These are phyloP conservation scores for Gardenia jasminoides DNA, from an alignment of 257 asterid species.

Conservation along the genomic window DNA sequence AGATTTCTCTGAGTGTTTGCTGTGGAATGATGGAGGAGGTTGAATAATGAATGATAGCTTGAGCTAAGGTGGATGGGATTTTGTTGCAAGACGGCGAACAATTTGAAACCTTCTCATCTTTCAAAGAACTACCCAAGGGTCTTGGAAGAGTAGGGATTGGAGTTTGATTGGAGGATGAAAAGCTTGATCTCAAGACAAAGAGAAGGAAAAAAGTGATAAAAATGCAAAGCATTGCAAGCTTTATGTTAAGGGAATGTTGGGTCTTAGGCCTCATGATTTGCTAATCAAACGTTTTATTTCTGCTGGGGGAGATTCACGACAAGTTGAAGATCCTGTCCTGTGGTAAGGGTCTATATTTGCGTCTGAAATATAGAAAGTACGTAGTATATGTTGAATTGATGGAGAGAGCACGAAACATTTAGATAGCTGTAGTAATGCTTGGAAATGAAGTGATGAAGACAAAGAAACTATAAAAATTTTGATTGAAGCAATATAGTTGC, in stretches of 20 bases:
- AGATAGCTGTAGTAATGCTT: slow-evolving; percentile 15
- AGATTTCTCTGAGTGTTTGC: slow-evolving; percentile 72
- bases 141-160: slow-evolving; percentile 6
- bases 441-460: slow-evolving; percentile 45
- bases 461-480: slow-evolving; percentile 40
- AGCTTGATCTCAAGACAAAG: slow-evolving; percentile 40
- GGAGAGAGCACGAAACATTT: slow-evolving; percentile 3
- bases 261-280: slow-evolving; percentile 61
- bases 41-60: slow-evolving; percentile 70
- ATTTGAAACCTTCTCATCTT: slow-evolving; percentile 2
- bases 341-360: background rate
- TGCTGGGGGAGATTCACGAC: background rate
- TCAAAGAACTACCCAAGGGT: slow-evolving; percentile 10
- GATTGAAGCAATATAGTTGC: slow-evolving; percentile 67
- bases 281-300: background rate
- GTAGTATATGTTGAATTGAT: slow-evolving; percentile 10
- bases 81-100: slow-evolving; percentile 49
- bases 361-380: slow-evolving; percentile 12
- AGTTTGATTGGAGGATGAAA: slow-evolving; percentile 22
- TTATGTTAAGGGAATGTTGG: slow-evolving; percentile 40
- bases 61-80: slow-evolving; percentile 58
- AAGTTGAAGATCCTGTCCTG: background rate
- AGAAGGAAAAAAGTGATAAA: slow-evolving; percentile 30
- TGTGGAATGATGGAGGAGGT: slow-evolving; percentile 79
- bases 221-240: slow-evolving; percentile 37